These are phyloP conservation scores for Aspergillus sp. DNA, from an alignment of 2,329 filamentous ascomycete species.

Conservation along the genomic window DNA sequence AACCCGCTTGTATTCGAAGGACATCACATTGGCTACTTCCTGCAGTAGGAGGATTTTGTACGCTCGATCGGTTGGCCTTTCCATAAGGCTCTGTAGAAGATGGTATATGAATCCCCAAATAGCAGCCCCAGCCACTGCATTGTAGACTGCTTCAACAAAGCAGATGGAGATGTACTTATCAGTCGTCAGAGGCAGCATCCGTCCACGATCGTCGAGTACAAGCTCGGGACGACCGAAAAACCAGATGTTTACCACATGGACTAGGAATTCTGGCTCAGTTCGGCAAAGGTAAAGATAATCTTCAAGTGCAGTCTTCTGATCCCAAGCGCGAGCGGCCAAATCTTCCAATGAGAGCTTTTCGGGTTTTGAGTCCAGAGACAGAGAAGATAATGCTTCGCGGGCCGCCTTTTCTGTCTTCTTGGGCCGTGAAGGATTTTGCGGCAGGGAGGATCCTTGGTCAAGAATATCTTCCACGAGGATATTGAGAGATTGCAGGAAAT, in stretches of 20 bases:
- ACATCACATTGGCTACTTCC: conserved; percentile 49
- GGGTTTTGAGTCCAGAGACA: conserved; percentile 29
- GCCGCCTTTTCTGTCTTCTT: conserved; percentile 36
- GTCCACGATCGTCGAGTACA: conserved; percentile 50
- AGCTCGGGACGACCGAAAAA: conserved; percentile 35
- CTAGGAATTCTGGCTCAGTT: conserved; percentile 18
- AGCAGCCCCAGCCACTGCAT: conserved; percentile 36
- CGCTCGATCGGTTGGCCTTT: conserved; percentile 27
- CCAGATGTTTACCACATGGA: conserved; percentile 15
- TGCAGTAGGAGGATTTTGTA: conserved; percentile 44
- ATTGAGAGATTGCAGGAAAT: no score
- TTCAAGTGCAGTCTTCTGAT: conserved; percentile 37
- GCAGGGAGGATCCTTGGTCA: conserved; percentile 31
- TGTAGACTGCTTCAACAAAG: conserved; percentile 48
- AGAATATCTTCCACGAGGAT: no score
- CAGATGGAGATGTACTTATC: conserved; percentile 46
- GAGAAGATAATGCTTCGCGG: conserved; percentile 28
- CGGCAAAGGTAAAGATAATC: conserved; percentile 37
- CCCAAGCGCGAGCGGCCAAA: conserved; percentile 32
- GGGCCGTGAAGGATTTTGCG: conserved; percentile 23
- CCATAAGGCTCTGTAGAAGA: conserved; percentile 39
- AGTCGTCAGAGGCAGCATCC: conserved; percentile 38
- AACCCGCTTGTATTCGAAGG: conserved; percentile 47
- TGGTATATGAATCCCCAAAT: conserved; percentile 46
- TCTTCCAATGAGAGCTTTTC: conserved; percentile 36